Conservation (phyloP, 257 asterid species). For the Salvia miltiorrhiza region DNA sequence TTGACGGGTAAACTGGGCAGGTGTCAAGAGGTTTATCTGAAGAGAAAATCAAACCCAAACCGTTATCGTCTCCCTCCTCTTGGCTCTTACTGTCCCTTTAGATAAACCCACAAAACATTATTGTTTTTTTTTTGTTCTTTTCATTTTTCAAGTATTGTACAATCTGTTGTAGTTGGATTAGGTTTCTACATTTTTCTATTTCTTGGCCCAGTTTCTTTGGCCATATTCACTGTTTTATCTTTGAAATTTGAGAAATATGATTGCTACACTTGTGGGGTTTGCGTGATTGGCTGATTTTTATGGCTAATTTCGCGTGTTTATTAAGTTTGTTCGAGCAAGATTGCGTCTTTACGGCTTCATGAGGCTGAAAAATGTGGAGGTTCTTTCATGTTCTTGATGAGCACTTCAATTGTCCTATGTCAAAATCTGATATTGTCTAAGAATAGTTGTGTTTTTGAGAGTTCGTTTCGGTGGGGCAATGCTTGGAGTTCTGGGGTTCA, state of each 20-base stretch:
- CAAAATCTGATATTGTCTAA: conserved; percentile 47
- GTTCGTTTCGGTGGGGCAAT: conserved; percentile 29
- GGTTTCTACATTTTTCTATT: conserved; percentile 19
- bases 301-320: conserved; percentile 26
- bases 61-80: conserved; percentile 49
- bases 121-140: conserved; percentile 9
- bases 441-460: conserved; percentile 18
- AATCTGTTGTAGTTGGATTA: conserved; percentile 8
- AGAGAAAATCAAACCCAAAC: conserved; percentile 31
- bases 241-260: conserved; percentile 21
- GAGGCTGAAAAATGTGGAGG: conserved; percentile 69
- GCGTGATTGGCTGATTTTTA: conserved; percentile 30
- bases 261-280: conserved; percentile 35
- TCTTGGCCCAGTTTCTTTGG: neutral
- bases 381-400: conserved; percentile 69
- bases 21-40: conserved; percentile 32
- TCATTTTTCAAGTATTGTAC: neutral
- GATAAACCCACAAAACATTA: conserved; percentile 28
- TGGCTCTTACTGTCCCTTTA: conserved; percentile 32
- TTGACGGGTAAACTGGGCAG: conserved; percentile 8
- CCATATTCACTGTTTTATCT: neutral
- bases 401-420: conserved; percentile 72
- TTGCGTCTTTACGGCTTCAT: conserved; percentile 39
- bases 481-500: conserved; percentile 28
- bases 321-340: conserved; percentile 31